phyloP scores from a whole-genome alignment of 2,329 filamentous ascomycete species.

The Epichloe baconii region DNA sequence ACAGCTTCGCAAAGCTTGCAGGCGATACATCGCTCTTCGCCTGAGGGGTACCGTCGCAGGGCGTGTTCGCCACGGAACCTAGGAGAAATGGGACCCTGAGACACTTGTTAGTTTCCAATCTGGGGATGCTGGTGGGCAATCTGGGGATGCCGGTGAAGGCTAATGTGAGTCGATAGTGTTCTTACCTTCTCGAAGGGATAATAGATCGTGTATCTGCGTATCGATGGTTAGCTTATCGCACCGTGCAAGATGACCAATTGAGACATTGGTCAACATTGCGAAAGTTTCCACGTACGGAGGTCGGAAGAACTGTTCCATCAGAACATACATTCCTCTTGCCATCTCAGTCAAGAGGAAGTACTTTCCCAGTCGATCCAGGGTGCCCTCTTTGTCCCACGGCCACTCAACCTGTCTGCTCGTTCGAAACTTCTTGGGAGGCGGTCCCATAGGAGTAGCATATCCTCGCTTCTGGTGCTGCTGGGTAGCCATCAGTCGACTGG shows the following conservation, averaged over 20 bases:
- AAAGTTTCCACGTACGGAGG: conserved; percentile 64
- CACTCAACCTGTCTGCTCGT: conserved; percentile 60
- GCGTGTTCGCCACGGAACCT: conserved; percentile 98
- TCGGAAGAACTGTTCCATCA: conserved; percentile 95
- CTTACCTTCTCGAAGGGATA: conserved; percentile 91
- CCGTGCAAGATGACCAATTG: neutral
- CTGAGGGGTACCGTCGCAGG: conserved; percentile 86
- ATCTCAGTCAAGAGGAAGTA: conserved; percentile 96
- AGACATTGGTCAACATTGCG: neutral
- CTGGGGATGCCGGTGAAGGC: neutral
- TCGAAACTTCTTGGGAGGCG: conserved; percentile 71
- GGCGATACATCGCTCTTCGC: conserved; percentile 97
- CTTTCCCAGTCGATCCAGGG: conserved; percentile 73
- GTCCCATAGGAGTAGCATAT: conserved; percentile 60
- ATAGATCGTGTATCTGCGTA: conserved; percentile 79
- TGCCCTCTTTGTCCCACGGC: conserved; percentile 66
- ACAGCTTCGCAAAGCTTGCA: conserved; percentile 98
- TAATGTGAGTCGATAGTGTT: neutral
- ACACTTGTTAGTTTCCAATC: conserved; percentile 9
- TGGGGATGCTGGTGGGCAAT: conserved; percentile 1
- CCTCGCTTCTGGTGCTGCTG: conserved; percentile 18
- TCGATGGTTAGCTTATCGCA: neutral
- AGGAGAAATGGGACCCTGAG: conserved; percentile 82
- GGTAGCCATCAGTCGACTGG: conserved; percentile 8
- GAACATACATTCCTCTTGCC: conserved; percentile 93